Base-by-base conservation (phyloP, 768 basidiomycete genomes). In the Amyloporia xantha region DNA sequence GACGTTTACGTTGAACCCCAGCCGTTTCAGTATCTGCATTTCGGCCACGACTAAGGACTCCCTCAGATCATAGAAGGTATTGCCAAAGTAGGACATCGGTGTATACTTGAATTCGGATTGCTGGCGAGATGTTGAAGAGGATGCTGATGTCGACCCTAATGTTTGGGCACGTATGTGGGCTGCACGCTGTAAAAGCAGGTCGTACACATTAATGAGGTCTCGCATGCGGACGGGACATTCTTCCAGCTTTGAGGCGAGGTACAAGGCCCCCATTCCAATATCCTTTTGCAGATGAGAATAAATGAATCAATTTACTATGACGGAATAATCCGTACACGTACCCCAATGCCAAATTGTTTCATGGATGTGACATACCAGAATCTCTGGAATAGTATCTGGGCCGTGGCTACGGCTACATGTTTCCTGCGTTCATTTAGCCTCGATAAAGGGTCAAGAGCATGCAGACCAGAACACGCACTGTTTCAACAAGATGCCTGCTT, bases 331-430 rank as follows among this genome's bases (percentile, higher is more conserved):
- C n/a, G n/a, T 25, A 50, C 38, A 71, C 90, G 66, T 59, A 96
- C 94, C 57, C 84, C 88, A 50, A 97, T 84, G 20, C 93, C 86
- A 66, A 93, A 99, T 48, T 93, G 89, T 63, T 88, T 88, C 83
- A 99, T 82, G 6, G 92, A 95, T 3, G 86, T 84, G 15, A 95
- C 89, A 68, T 80, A 98, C 88, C 88, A 98, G 72, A 99, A 99
- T 27, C 95, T 75, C 54, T 99, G 96, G 63, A 94, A 95, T 1
- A 99, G 70, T 26, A 98, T 91, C 63, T 97, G 94, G 0, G 96
- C 96, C 1, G 94, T 91, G 5, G 96, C 92, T 46, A 97, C 88
- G 12, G 94, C 94, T 24, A 96, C 94, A 64, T 99, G 96, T 55
- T 97, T 96, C 67, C 87, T 90, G 65, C n/a, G 28, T 37, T 28